These are phyloP conservation scores for Candida mesenterica DNA, from an alignment of 1,139 yeast genomes.

Conservation along the genomic window DNA sequence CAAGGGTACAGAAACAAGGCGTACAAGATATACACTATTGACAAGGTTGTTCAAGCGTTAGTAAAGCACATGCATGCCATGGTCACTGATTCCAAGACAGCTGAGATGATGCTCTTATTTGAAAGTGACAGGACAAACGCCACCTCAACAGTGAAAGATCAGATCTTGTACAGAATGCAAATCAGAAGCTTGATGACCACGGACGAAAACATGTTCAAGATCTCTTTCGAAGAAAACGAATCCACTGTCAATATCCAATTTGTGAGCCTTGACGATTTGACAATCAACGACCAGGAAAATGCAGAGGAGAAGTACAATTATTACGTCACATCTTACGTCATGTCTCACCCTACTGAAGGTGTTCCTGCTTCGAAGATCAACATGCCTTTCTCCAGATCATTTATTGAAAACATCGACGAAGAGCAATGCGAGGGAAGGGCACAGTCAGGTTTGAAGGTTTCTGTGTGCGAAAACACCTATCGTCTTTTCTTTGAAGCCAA, in stretches of 20 bases:
- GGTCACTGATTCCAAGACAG: slow-evolving; percentile 75
- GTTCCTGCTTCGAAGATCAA: slow-evolving; percentile 76
- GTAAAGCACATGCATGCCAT: slow-evolving; percentile 85
- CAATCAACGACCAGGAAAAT: slow-evolving; percentile 72
- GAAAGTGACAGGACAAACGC: slow-evolving; percentile 71
- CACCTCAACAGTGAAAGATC: slow-evolving; percentile 77
- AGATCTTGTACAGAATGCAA: slow-evolving; percentile 85
- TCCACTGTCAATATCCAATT: slow-evolving; percentile 71
- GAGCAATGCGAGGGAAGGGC: slow-evolving; percentile 66
- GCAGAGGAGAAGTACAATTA: slow-evolving; percentile 88
- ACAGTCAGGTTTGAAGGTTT: slow-evolving; percentile 73
- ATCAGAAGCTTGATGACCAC: slow-evolving; percentile 77
- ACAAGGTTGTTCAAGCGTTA: slow-evolving; percentile 86
- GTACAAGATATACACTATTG: slow-evolving; percentile 87
- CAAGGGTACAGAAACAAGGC: slow-evolving; percentile 95
- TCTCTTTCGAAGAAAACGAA: slow-evolving; percentile 60
- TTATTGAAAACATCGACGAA: slow-evolving; percentile 55
- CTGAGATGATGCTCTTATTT: slow-evolving; percentile 77
- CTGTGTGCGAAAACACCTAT: slow-evolving; percentile 77
- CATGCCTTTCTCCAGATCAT: slow-evolving; percentile 70
- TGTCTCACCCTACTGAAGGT: slow-evolving; percentile 98
- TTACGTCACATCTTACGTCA: slow-evolving; percentile 85
- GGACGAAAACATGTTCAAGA: slow-evolving; percentile 91
- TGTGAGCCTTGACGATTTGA: slow-evolving; percentile 83
- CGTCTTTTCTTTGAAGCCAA: slow-evolving; percentile 76